Evolutionary conservation across 2,329 filamentous ascomycete species (phyloP), one percentile per base, ranked within the genome.

Genomic region (Alternaria sp.): DNA sequence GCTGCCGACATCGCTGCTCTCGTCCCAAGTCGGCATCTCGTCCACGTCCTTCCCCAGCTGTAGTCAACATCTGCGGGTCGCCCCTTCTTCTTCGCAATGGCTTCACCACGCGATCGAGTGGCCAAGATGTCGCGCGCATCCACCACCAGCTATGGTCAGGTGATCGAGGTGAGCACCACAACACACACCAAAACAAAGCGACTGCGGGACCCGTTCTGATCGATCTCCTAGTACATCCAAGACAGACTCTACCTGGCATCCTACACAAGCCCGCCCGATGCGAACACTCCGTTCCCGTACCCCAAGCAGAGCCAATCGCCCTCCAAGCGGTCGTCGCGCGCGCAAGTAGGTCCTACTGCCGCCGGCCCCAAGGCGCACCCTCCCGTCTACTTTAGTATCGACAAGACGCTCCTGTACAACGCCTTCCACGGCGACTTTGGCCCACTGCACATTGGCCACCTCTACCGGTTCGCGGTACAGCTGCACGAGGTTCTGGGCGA

Each of bases 381-480:
- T 59, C 96, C 96, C 1, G 94, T 92, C 78, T 99, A 98, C 84
- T 99, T 99, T 82, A 95, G 93, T 55, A 90, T 98, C 71, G 96
- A 99, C 78, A 93, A 97, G 78, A 91, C 86, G 44, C 89, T 99
- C 47, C 87, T 97, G 50, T 99, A 99, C 86, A 99, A 99, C 81
- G 94, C 95, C 30, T 99, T 99, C 82, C 94, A 98, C 82, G 94
- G 96, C 75, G 96, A 99, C 83, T 99, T 99, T 80, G 96, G 96
- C 74, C 96, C 96, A 75, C 86, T 99, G 63, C 96, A 99, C 84
- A 97, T 99, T 71, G 96, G 96, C 25, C 96, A 99, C 80, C 85
- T 99, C 44, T 99, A 98, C 85, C 89, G 96, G 67, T 99, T 98
- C 80, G 95, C 96, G 5, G 92, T 98, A 58, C 91, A 95, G 74